Percentiles rank a stretch among this genome's conserved stretches.
Conservation (phyloP, 2,329 filamentous ascomycete genomes). For the Ustulina deusta region DNA sequence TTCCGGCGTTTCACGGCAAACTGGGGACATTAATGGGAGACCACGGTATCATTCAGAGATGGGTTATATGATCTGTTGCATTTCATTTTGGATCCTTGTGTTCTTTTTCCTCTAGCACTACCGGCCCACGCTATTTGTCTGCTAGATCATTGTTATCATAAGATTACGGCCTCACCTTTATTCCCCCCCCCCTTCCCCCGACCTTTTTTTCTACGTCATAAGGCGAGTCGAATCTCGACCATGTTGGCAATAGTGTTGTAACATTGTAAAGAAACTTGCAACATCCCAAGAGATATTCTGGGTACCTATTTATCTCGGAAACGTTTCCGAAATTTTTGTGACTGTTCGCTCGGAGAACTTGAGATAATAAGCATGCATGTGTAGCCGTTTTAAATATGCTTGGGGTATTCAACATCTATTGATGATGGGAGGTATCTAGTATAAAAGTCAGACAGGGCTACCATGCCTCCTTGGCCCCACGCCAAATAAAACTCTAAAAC, state of each 20-base stretch:
- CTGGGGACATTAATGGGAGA: slow-evolving; percentile 22
- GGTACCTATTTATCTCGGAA: not conserved
- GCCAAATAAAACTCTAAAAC: not conserved
- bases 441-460: no score
- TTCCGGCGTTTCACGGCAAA: slow-evolving; percentile 38
- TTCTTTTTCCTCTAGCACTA: not conserved
- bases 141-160: slow-evolving; percentile 3
- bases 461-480: not conserved
- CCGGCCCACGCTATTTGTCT: slow-evolving; percentile 1
- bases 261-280: slow-evolving; percentile 22
- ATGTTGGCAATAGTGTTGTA: slow-evolving; percentile 30
- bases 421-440: no score
- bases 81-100: slow-evolving; percentile 19
- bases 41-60: slow-evolving; percentile 18
- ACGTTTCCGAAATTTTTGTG: not conserved
- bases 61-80: slow-evolving; percentile 25
- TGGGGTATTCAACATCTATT: not conserved
- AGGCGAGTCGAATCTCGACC: slow-evolving; percentile 13
- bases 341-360: not conserved
- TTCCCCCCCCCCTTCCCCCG: no score
- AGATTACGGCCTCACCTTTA: not conserved
- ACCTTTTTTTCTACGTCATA: slow-evolving; percentile 14
- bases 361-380: not conserved
- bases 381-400: not conserved
- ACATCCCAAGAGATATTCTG: slow-evolving; percentile 13